Base-by-base conservation (phyloP, 768 basidiomycete genomes). In the Sporobolomyces roseus region DNA sequence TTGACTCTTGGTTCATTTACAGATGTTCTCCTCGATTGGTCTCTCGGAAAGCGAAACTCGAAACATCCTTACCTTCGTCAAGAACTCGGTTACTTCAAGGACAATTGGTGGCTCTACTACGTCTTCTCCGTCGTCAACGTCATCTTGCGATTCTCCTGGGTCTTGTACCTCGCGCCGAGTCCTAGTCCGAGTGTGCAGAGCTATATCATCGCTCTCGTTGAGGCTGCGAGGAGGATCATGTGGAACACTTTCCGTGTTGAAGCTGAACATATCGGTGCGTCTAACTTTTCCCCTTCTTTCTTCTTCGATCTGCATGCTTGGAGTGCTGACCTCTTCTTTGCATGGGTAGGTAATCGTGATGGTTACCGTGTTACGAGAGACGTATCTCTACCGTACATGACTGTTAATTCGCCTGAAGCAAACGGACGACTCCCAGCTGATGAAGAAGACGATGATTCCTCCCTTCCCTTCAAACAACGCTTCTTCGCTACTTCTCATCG, bases 321-420 rank as follows among this genome's bases (percentile, higher is more conserved):
- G n/a, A n/a, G n/a, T n/a, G n/a, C n/a, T n/a, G n/a, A n/a, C n/a
- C n/a, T n/a, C n/a, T n/a, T n/a, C n/a, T n/a, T n/a, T n/a, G n/a
- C n/a, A n/a, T n/a, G n/a, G n/a, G n/a, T n/a, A n/a, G n/a, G 45
- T 14, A 96, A 96, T 78, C 85, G 89, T 78, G 90, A 91, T 82
- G 91, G 92, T 74, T 94, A 91, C 78, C 90, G 92, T 29, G 85
- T 89, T 49, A 91, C 88, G 2, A 83, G 87, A 30, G 91, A 96
- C 75, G 85, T 91, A 19, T 88, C 90, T 0, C 79, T 96, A 38
- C 91, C 91, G 2, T 94, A 93, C 78, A 60, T 70, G 2, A 65
- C 65, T 10, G 54, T 52, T 2, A 32, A 41, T 2, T 60, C 62
- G 23, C 52, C 63, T 25, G 61, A 67, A 41, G 65, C 61, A 10